A percentile compares a stretch with the other conserved stretches of the same genome.
Conservation (phyloP, 495 filamentous ascomycete genomes). For the Physcia stellaris region DNA sequence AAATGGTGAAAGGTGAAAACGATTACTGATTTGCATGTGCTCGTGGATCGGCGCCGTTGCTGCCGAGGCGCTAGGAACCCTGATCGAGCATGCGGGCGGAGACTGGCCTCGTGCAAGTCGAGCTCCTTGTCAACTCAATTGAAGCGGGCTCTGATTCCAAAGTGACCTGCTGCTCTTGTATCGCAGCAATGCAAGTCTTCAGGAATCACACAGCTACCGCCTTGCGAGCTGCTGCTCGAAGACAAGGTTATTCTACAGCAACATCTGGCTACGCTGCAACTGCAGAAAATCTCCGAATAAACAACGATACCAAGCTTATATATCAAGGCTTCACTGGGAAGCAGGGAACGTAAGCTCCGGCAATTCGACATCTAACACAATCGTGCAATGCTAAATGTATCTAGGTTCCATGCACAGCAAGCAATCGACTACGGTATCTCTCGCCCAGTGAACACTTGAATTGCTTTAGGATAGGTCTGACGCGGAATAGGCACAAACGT, state of each 20-base stretch:
- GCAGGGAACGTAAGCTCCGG: constrained; percentile 98
- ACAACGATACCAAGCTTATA: constrained; percentile 79
- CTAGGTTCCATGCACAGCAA: constrained; percentile 91
- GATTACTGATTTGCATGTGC: too few relatives aligned
- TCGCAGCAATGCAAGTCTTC: constrained; percentile 39
- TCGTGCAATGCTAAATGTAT: too few relatives aligned
- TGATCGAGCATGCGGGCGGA: too few relatives aligned
- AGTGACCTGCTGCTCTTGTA: too few relatives aligned
- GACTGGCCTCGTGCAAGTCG: too few relatives aligned
- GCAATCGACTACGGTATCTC: constrained; percentile 88
- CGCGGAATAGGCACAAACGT: constrained; percentile 71
- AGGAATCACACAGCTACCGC: constrained; percentile 35
- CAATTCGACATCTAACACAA: too few relatives aligned
- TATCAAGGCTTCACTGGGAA: constrained; percentile 98
- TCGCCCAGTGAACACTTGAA: constrained; percentile 11
- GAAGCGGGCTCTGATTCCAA: background rate
- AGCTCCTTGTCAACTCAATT: constrained; percentile 10
- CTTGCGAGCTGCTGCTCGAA: constrained; percentile 35
- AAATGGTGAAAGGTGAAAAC: too few relatives aligned
- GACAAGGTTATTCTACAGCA: constrained; percentile 55
- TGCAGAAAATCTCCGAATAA: constrained; percentile 83
- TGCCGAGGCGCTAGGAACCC: too few relatives aligned
- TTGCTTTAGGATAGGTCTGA: constrained; percentile 21
- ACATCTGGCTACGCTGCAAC: constrained; percentile 65
- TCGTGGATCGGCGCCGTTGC: too few relatives aligned